Percentiles rank a stretch among this genome's conserved stretches.
These are phyloP conservation scores for Hypsizygus ulmarius DNA, from an alignment of 1,284 basidiomycete genomes.

Conservation along the genomic window DNA sequence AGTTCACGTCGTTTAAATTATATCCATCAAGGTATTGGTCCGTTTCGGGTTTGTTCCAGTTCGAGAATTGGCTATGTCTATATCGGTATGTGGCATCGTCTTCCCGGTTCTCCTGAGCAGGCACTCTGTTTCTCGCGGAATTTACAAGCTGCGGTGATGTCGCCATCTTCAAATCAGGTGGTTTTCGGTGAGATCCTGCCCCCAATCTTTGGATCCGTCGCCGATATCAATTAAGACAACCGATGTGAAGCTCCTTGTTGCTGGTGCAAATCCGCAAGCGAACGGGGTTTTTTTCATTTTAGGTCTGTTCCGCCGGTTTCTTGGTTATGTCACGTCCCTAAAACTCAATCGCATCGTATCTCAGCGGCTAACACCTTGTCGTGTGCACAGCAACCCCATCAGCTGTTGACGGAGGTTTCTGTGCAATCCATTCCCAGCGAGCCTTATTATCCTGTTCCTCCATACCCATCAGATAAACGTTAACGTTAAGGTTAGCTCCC, in stretches of 20 bases:
- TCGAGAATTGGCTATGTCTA: background rate
- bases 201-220: background rate
- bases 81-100: background rate
- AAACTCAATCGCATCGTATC: constrained; percentile 24
- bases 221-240: background rate
- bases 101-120: too few species aligned
- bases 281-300: background rate
- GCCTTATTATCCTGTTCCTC: constrained; percentile 7
- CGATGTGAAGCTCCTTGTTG: constrained; percentile 1
- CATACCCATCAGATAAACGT: constrained; percentile 21
- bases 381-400: constrained; percentile 19
- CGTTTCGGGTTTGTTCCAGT: background rate
- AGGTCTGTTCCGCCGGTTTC: constrained; percentile 11
- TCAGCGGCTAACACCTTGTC: constrained; percentile 17
- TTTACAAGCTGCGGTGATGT: too few species aligned
- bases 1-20: background rate
- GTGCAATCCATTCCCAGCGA: constrained; percentile 13
- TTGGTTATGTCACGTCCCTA: constrained; percentile 19
- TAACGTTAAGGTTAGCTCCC: constrained; percentile 26
- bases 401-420: constrained; percentile 13
- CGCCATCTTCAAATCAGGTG: background rate
- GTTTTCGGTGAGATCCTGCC: too few species aligned
- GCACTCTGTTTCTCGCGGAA: too few species aligned
- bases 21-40: background rate
- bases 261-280: background rate